Conservation (phyloP, 306 rosid genomes). For the Inga oerstediana region DNA sequence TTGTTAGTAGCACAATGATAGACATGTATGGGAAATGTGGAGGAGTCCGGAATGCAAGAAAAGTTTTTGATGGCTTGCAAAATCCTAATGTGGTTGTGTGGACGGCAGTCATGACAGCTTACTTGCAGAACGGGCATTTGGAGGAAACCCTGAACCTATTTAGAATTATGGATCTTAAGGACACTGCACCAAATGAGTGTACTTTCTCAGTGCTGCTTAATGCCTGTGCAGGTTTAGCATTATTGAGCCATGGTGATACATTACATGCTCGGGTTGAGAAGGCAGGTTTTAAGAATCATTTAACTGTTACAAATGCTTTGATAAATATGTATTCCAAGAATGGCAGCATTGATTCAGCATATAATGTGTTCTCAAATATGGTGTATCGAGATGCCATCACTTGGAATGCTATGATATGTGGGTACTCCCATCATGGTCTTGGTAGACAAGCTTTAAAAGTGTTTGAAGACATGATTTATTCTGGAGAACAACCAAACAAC, state of each 20-base stretch:
- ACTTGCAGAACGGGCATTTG: conserved; percentile 57
- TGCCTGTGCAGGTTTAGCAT: conserved; percentile 64
- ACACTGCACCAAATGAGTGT: conserved; percentile 50
- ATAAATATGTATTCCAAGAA: conserved; percentile 75
- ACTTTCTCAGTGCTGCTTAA: conserved; percentile 61
- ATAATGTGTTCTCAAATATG: conserved; percentile 48
- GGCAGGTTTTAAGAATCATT: conserved; percentile 54
- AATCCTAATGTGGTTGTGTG: conserved; percentile 57
- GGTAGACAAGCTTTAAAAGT: conserved; percentile 62
- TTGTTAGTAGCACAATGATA: conserved; percentile 50
- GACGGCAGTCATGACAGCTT: conserved; percentile 67
- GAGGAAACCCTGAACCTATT: conserved; percentile 61
- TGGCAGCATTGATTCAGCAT: conserved; percentile 64
- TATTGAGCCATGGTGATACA: conserved; percentile 55
- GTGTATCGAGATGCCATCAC: conserved; percentile 42
- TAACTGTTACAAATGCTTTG: conserved; percentile 59
- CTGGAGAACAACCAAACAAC: conserved; percentile 51
- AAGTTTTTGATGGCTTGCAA: conserved; percentile 46
- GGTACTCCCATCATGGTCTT: conserved; percentile 71
- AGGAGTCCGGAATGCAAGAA: conserved; percentile 43
- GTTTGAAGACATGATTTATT: conserved; percentile 55
- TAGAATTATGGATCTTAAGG: conserved; percentile 50
- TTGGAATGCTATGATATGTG: conserved; percentile 74
- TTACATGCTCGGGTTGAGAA: conserved; percentile 56
- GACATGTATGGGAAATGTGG: conserved; percentile 81